Conservation (phyloP, 2,329 filamentous ascomycete genomes). For the Conoideocrella luteorostrata region DNA sequence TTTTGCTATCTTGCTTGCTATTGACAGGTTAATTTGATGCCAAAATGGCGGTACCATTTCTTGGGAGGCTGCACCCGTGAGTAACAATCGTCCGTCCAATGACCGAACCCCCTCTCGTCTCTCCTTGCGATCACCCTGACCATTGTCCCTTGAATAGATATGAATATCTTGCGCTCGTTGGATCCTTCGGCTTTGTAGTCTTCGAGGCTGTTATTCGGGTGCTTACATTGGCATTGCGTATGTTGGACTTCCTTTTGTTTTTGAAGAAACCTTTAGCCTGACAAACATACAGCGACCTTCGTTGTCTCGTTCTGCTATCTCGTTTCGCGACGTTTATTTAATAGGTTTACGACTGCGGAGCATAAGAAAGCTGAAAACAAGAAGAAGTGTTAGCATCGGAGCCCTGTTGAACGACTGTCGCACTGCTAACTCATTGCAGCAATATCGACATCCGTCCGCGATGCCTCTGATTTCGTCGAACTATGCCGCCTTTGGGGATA, state of each 20-base stretch:
- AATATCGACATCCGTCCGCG: conserved; percentile 69
- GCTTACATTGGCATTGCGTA: conserved; percentile 82
- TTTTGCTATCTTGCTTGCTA: neutral
- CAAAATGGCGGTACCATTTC: conserved; percentile 47
- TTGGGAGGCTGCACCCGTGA: conserved; percentile 47
- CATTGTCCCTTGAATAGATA: conserved; percentile 40
- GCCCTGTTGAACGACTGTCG: conserved; percentile 18
- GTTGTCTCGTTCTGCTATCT: conserved; percentile 79
- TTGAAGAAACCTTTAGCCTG: conserved; percentile 10
- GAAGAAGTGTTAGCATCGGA: conserved; percentile 49
- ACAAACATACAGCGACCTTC: conserved; percentile 54
- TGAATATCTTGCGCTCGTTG: conserved; percentile 82
- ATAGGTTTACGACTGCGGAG: conserved; percentile 65
- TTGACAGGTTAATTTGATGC: conserved; percentile 3
- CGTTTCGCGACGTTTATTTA: conserved; percentile 76
- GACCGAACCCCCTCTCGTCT: no score
- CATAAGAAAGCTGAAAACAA: conserved; percentile 61
- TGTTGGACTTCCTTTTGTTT: conserved; percentile 26
- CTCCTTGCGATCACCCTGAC: conserved; percentile 7
- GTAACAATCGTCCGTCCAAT: conserved; percentile 18
- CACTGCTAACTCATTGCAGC: conserved; percentile 43
- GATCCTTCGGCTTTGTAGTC: conserved; percentile 75
- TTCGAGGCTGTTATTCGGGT: conserved; percentile 79
- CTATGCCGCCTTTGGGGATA: conserved; percentile 90
- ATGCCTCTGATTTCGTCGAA: conserved; percentile 87